Evolutionary conservation across 2,329 filamentous ascomycete genomes (phyloP).

Genomic region (Hypoxylon sp.): DNA sequence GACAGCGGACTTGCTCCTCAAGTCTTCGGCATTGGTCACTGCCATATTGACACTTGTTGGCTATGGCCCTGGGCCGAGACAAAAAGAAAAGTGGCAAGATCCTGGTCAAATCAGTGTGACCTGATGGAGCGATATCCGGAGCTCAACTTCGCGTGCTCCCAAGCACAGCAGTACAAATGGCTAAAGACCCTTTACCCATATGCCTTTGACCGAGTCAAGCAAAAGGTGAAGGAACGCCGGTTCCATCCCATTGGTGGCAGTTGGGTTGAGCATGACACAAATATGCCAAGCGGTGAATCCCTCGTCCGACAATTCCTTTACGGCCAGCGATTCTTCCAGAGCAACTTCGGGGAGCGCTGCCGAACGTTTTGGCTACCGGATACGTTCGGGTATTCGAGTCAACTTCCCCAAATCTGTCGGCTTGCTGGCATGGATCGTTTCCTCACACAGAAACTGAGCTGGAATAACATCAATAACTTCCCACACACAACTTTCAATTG

Average conservation of each 20-base stretch:
- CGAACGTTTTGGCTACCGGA: conserved; percentile 98
- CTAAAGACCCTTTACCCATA: conserved; percentile 90
- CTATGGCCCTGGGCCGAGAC: conserved; percentile 99
- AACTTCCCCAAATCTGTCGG: conserved; percentile 93
- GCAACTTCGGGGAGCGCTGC: conserved; percentile 89
- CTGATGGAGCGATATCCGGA: conserved; percentile 96
- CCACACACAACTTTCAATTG: conserved; percentile 99
- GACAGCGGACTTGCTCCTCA: conserved; percentile 79
- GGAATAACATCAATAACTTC: conserved; percentile 99
- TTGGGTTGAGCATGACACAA: conserved; percentile 99
- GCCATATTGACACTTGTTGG: conserved; percentile 99
- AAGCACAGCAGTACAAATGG: conserved; percentile 99
- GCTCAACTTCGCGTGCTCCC: conserved; percentile 90
- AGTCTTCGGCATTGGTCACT: conserved; percentile 93
- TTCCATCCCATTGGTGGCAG: conserved; percentile 97
- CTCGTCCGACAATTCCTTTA: conserved; percentile 95
- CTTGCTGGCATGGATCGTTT: conserved; percentile 97
- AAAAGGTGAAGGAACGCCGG: conserved; percentile 88
- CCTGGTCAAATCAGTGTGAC: conserved; percentile 97
- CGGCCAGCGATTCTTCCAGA: conserved; percentile 94
- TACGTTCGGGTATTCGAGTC: conserved; percentile 96
- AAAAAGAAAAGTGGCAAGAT: conserved; percentile 94
- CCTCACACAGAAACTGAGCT: conserved; percentile 98
- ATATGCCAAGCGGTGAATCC: conserved; percentile 95
- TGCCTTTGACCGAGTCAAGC: conserved; percentile 90